Conservation (phyloP, 2,329 filamentous ascomycete genomes). For the Aureobasidium pullulans region DNA sequence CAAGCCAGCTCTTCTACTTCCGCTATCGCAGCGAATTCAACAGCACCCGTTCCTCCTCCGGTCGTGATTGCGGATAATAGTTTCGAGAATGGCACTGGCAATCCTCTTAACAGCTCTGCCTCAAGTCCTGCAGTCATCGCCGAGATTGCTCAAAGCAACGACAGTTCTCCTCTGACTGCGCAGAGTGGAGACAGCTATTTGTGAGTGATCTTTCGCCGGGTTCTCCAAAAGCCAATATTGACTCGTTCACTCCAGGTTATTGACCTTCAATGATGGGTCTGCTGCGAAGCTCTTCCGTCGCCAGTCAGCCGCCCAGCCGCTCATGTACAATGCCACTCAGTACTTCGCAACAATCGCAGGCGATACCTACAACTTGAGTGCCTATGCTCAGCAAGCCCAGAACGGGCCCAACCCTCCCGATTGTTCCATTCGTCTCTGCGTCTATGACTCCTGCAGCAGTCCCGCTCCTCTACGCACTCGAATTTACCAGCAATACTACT, state of each 20-base stretch:
- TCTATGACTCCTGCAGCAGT: background rate
- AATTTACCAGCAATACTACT: background rate
- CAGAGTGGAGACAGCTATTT: conserved; percentile 1
- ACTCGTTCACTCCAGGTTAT: background rate
- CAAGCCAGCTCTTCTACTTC: background rate
- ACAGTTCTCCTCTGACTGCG: background rate
- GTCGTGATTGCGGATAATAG: background rate
- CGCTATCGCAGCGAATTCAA: background rate
- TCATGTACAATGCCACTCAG: conserved; percentile 2
- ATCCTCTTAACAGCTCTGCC: background rate
- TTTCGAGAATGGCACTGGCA: conserved; percentile 3
- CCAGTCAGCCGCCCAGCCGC: background rate
- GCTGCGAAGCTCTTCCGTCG: background rate
- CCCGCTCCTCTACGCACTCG: background rate
- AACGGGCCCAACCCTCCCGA: background rate
- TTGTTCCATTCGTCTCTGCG: background rate
- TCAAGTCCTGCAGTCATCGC: background rate
- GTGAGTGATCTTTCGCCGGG: background rate
- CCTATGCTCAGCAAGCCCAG: background rate
- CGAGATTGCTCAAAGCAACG: background rate
- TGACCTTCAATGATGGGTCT: conserved; percentile 1
- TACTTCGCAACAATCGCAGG: background rate
- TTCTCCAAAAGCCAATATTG: background rate
- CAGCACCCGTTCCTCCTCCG: background rate
- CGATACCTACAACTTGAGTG: background rate